These are phyloP conservation scores for Gastrodia elata DNA, from an alignment of 106 monocot species.

Conservation along the genomic window DNA sequence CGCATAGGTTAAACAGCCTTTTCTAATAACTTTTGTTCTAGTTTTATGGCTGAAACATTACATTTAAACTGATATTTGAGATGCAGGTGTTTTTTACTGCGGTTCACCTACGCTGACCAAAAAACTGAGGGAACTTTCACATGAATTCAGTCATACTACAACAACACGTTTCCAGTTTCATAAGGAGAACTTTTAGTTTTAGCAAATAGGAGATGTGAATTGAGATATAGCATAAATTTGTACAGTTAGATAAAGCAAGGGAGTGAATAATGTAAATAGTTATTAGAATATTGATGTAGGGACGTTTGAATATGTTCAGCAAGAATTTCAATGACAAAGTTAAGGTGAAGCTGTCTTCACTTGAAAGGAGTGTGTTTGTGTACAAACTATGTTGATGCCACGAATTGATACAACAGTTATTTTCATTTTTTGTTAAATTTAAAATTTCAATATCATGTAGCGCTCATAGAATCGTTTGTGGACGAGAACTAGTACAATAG, in stretches of 20 bases:
- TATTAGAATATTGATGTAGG: slow-evolving; percentile 5
- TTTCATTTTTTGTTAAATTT: not conserved
- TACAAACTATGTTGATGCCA: not conserved
- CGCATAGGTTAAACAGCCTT: slow-evolving; percentile 33
- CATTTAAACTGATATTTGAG: not conserved
- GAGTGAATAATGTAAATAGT: not conserved
- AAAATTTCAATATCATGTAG: not conserved
- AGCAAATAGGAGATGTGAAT: not conserved
- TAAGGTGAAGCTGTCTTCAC: not conserved
- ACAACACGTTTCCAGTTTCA: slow-evolving; percentile 91
- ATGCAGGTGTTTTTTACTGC: slow-evolving; percentile 90
- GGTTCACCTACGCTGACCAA: slow-evolving; percentile 80
- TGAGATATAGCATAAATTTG: slow-evolving; percentile 8
- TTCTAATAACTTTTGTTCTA: not conserved
- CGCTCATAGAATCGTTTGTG: too few species aligned
- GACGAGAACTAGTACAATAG: too few species aligned
- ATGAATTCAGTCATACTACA: slow-evolving; percentile 80
- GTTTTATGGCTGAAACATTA: not conserved
- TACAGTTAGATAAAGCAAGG: slow-evolving; percentile 10
- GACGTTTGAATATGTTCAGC: not conserved
- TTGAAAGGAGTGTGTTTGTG: not conserved
- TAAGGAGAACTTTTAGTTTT: slow-evolving; percentile 84
- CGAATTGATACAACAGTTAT: not conserved
- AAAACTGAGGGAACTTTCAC: slow-evolving; percentile 56
- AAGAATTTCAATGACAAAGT: not conserved